phyloP scores from a whole-genome alignment of 2,329 filamentous ascomycete genomes.

The Cladophialophora yegresii region DNA sequence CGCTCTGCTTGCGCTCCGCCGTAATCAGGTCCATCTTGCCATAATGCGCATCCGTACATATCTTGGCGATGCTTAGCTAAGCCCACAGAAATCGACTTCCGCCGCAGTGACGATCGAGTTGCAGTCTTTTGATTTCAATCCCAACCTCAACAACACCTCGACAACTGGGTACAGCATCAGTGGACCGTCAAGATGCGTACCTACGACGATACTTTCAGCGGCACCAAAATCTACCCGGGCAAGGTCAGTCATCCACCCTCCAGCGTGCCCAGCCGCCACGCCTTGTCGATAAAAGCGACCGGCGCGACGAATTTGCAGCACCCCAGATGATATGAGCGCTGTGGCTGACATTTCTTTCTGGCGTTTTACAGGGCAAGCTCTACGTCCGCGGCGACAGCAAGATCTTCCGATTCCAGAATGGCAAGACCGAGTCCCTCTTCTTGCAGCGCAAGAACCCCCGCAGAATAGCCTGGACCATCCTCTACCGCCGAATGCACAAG shows the following conservation, averaged over 20 bases:
- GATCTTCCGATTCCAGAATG: constrained; percentile 99
- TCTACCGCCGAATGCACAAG: constrained; percentile 98
- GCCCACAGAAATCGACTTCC: constrained; percentile 16
- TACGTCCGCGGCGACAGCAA: constrained; percentile 99
- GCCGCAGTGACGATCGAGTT: constrained; percentile 8
- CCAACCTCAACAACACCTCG: constrained; percentile 16
- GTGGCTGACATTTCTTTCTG: not conserved
- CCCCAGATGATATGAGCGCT: not conserved
- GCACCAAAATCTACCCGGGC: constrained; percentile 77
- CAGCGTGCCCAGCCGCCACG: not conserved
- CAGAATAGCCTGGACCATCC: constrained; percentile 97
- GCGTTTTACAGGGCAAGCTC: constrained; percentile 79
- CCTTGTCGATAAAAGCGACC: not conserved
- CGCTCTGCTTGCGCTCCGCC: not conserved
- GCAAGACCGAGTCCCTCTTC: constrained; percentile 99
- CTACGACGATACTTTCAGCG: constrained; percentile 78
- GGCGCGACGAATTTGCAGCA: not conserved
- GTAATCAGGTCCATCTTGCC: not conserved
- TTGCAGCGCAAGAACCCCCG: constrained; percentile 99
- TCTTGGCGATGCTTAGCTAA: constrained; percentile 9
- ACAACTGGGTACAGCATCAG: constrained; percentile 33
- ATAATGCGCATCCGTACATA: not conserved
- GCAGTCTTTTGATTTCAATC: constrained; percentile 11
- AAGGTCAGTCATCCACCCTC: constrained; percentile 60
- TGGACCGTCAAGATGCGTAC: constrained; percentile 65